A percentile compares a stretch with the other conserved stretches of the same genome.
Conservation (phyloP, 495 filamentous ascomycete species). For the Jackrogersella minutella region DNA sequence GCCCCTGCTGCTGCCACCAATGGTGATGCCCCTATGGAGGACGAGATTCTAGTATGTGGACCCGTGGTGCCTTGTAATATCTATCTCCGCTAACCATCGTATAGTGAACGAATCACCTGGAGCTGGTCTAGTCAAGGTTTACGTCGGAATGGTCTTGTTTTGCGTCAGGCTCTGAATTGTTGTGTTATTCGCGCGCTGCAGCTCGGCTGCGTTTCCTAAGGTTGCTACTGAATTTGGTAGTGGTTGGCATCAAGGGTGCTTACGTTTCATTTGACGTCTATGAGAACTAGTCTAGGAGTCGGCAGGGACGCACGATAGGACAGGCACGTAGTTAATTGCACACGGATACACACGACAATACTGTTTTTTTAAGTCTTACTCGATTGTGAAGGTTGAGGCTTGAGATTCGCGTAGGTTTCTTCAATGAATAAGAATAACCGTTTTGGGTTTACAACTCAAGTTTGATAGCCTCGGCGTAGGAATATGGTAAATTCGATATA, state of each 20-base stretch:
- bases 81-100: conserved; percentile 1
- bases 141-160: neutral
- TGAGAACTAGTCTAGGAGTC: neutral
- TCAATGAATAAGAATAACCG: no score
- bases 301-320: conserved; percentile 19
- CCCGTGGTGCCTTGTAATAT: neutral
- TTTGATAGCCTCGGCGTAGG: no score
- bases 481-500: no score
- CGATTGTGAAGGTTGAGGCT: neutral
- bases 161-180: neutral
- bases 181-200: conserved; percentile 4
- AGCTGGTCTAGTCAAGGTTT: neutral
- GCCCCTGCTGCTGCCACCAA: conserved; percentile 47
- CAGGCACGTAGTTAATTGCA: conserved; percentile 23
- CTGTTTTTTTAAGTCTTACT: neutral
- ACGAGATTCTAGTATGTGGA: conserved; percentile 53
- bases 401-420: neutral
- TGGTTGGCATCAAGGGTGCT: conserved; percentile 7
- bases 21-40: conserved; percentile 62
- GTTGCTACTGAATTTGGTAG: conserved; percentile 13
- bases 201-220: conserved; percentile 4
- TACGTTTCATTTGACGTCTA: neutral
- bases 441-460: no score
- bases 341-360: conserved; percentile 10
- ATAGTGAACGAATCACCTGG: conserved; percentile 27